Evolutionary conservation across 169 alveolate genomes (phyloP), one percentile per base, ranked within the genome.

Genomic region (Plasmodium fragile): DNA sequence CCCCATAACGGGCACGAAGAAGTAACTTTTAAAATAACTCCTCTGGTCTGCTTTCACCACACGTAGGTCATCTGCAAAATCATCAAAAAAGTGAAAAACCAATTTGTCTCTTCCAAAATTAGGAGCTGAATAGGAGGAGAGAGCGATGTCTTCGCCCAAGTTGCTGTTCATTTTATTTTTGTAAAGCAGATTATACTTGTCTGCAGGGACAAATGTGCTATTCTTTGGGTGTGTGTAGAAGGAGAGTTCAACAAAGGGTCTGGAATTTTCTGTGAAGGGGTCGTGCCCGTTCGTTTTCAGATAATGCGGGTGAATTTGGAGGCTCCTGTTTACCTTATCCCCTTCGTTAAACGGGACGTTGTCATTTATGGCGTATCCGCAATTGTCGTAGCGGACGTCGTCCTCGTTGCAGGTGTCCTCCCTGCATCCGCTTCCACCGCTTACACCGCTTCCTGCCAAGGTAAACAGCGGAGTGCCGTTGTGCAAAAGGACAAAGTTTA

Each of bases 151-250:
- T 59, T 79, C 82, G 10, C 70, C 75, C 34, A 89, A 39, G 52
- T 39, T 65, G 71, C 75, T 78, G 4, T 89, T 89, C 59, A 69
- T 77, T 49, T 10, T 41, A 34, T 79, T 45, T 45, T 49, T 79
- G 34, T 89, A 89, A 65, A 55, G 52, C 10, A 34, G 71, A 79
- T 34, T 89, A 80, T 89, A 89, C 25, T 59, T 78, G 8, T 11
- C 6, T 49, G 55, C 39, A 18, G 79, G 18, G 5, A 78, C 78
- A 7, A 89, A 89, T 25, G 71, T 79, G 52, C 90, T 79, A 39
- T 89, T 25, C 65, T 59, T 77, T 30, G 94, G 94, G 81, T 89
- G 94, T 59, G 32, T 89, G 39, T 45, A 80, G 71, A 70, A 78
- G 25, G 94, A 89, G 16, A 89, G 36, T 25, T 89, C 82, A 28